Base-by-base conservation (phyloP, 2,329 filamentous ascomycete genomes). In the Zasmidium cellare region DNA sequence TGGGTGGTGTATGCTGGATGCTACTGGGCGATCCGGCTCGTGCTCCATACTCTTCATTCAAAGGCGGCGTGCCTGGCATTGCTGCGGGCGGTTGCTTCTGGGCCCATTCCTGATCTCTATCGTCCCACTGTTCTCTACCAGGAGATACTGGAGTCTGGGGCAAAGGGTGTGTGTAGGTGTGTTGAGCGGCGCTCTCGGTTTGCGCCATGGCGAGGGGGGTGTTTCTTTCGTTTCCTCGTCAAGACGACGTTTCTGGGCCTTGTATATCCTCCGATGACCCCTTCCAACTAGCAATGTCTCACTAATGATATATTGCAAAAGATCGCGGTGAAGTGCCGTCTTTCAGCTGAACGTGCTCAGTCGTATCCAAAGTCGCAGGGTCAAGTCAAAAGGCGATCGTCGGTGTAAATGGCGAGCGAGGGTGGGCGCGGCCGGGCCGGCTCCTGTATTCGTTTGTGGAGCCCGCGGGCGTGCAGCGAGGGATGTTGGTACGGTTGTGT, bases 11-110 rank as follows among this genome's bases (percentile, higher is more conserved):
- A 18, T 55, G 51, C 23, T 62, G 61, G 25, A 62, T 51, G 22
- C 61, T 65, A 49, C 56, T 60, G 7, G 57, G 48, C 18, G 61
- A 63, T 20, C 51, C 28, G n/a, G 58, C 45, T 38, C 63, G 51
- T 20, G 60, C 53, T 24, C 41, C 50, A 35, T 60, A 64, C n/a
- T 46, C 19, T 23, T 53, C 55, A 20, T 59, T 47, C 16, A 23
- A 50, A 35, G 41, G 53, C n/a, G 63, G 59, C 12, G 59, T 61
- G 2, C 55, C 63, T 12, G 60, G 58, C 23, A 35, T 28, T 14
- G 55, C 7, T 3, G 24, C n/a, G 7, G 45, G 12, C 14, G 41
- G 41, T n/a, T n/a, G 41, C 19, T 45, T 41, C 12, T 46, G 18
- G 23, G 45, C 20, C 57, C 53, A 56, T 31, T 52, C 25, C 24